Base-by-base conservation (phyloP, 768 basidiomycete genomes). In the Hemileccinum rubropunctum region DNA sequence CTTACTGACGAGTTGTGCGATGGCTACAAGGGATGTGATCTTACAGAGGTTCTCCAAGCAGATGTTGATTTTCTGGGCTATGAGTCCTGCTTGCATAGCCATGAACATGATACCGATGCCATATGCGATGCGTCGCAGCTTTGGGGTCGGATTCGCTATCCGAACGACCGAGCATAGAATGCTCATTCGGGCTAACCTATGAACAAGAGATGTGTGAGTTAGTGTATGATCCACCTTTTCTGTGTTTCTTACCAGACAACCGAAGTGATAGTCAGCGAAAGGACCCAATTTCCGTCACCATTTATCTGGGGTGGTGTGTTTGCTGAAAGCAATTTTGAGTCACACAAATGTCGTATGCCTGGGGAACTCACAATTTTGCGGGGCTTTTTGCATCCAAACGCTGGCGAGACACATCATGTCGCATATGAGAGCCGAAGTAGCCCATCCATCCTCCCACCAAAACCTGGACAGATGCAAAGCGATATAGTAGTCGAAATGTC, bases 381-480 rank as follows among this genome's bases (percentile, higher is more conserved):
- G 50, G 5, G 17, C 1, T 32, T 15, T 5, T n/a, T 42, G 28
- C 20, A 56, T 54, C 64, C 65, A 67, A 12, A 62, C 7, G 39
- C 55, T 48, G 23, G 38, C 38, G 7, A 65, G 48, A 47, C 60
- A 65, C 10, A 8, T 39, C 7, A 63, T 39, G 33, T 59, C 63
- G 34, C 40, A 58, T 40, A 60, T 14, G 30, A 65, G 63, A 7
- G 64, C 63, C 30, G 56, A 8, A 2, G 48, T 42, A 6, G 64
- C 64, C 64, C 64, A 67, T 28, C 51, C 36, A 30, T 65, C 64
- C 20, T 65, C 64, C 64, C 64, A 67, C 51, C 58, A 56, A 48
- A 63, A 58, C 21, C 23, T 56, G 14, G 49, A 47, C 23, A 56
- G 43, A 35, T 30, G 36, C 45, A 51, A n/a, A 60, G 36, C 65